Evolutionary conservation across 768 basidiomycete species (phyloP), one percentile per base, ranked within the genome.

Genomic region (Lactarius sanguifluus): DNA sequence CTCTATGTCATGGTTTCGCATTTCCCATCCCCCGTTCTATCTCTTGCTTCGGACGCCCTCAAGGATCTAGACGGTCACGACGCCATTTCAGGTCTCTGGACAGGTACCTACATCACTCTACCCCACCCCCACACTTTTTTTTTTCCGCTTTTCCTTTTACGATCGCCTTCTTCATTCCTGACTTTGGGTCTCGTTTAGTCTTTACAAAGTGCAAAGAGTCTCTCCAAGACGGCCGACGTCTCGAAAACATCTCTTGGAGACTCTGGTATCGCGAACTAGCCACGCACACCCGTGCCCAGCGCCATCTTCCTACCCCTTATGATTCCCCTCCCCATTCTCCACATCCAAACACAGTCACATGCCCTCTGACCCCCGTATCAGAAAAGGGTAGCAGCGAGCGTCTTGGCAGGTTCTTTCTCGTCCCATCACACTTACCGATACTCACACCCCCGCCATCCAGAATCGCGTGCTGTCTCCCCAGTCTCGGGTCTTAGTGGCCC

Each of bases 231-330:
- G 94, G 94, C n/a, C 82, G 80, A 7, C 78, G 93, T 34, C 82
- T 94, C 34, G 93, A 95, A 77, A 94, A 96, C 72, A 88, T 95
- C 62, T 87, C 90, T 3, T 96, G 93, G 93, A 80, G 93, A 61
- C 78, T 95, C 9, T 91, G 91, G 89, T 85, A 89, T 74, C 83
- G 86, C 69, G 85, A 90, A 68, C 79, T 89, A 72, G 75, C 81
- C 60, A 74, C 78, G 36, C 68, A 77, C 34, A 72, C 75, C 81
- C 60, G 74, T 78, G 40, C 68, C 76, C 34, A 78, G 77, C 40
- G 15, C 72, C n/a, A 73, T 32, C 74, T 71, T 15, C 73, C 75
- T 1, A 66, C 73, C 47, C 75, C 76, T 15, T 73, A 76, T 45
- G 47, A 50, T 25, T 71, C 74, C 20, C 38, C 69, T 28, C 72